phyloP scores from a whole-genome alignment of 345 rosid genomes.

The Murraya koenigii region DNA sequence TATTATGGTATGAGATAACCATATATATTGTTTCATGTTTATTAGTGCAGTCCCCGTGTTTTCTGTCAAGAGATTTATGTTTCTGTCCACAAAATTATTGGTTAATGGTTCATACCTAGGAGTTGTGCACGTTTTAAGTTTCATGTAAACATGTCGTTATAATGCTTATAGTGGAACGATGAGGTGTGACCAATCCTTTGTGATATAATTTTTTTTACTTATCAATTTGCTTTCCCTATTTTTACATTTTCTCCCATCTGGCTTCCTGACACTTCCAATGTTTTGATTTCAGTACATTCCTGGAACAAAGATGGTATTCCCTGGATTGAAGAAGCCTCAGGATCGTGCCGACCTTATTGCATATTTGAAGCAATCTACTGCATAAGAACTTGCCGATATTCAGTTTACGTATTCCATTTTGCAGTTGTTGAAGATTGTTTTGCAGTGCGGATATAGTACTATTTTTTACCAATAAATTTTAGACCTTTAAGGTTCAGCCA shows the following conservation, averaged over 20 bases:
- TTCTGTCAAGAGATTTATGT: not conserved
- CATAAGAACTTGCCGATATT: constrained; percentile 23
- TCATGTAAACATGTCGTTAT: not conserved
- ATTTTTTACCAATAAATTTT: constrained; percentile 30
- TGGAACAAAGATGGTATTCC: constrained; percentile 99
- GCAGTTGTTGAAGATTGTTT: constrained; percentile 20
- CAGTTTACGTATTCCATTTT: constrained; percentile 10
- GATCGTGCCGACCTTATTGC: constrained; percentile 93
- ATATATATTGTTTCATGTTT: not conserved
- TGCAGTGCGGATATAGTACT: constrained; percentile 13
- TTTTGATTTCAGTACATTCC: constrained; percentile 77
- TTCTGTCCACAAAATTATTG: too few species aligned
- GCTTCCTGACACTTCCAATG: not conserved
- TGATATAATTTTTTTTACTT: not conserved
- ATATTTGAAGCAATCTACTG: constrained; percentile 78
- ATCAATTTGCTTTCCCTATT: not conserved
- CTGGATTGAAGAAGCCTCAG: constrained; percentile 93
- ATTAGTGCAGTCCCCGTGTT: not conserved
- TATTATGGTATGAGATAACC: not conserved
- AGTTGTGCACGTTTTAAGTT: not conserved
- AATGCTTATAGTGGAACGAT: not conserved
- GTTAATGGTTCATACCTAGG: not conserved
- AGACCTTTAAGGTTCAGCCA: constrained; percentile 9
- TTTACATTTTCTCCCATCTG: not conserved
- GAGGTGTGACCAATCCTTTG: not conserved